Evolutionary conservation across 768 basidiomycete species (phyloP).

Genomic region (Podaxis sp.): DNA sequence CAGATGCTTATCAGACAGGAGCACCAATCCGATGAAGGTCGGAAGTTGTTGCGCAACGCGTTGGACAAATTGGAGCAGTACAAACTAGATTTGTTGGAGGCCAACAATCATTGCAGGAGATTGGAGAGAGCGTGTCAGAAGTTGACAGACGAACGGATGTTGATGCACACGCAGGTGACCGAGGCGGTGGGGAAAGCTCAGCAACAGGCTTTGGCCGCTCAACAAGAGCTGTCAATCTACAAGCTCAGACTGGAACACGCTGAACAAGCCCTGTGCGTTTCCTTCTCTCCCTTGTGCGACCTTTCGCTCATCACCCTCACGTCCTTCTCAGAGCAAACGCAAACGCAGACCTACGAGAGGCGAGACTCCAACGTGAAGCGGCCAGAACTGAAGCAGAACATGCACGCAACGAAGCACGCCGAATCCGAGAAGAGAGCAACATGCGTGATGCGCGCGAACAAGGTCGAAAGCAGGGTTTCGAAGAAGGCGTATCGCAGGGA

Average conservation of each 20-base stretch:
- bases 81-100: constrained; percentile 2
- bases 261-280: constrained; percentile 5
- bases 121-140: constrained; percentile 8
- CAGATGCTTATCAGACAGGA: constrained; percentile 8
- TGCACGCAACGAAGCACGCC: not conserved
- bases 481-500: constrained; percentile 4
- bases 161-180: constrained; percentile 2
- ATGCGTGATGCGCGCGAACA: constrained; percentile 11
- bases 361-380: not conserved
- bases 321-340: not conserved
- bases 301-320: not conserved
- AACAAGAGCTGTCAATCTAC: constrained; percentile 5
- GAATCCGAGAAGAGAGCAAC: not conserved
- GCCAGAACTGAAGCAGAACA: not conserved
- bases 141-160: constrained; percentile 9
- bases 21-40: not conserved
- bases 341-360: constrained; percentile 1
- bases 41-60: not conserved
- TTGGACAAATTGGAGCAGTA: constrained; percentile 4
- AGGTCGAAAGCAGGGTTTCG: constrained; percentile 11
- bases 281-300: not conserved
- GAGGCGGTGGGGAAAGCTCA: constrained; percentile 2
- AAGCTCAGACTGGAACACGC: constrained; percentile 12
- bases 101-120: constrained; percentile 5
- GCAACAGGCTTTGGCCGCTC: not conserved